phyloP scores from a whole-genome alignment of 352 stramenopile genomes.

The Phytophthora uliginosa region DNA sequence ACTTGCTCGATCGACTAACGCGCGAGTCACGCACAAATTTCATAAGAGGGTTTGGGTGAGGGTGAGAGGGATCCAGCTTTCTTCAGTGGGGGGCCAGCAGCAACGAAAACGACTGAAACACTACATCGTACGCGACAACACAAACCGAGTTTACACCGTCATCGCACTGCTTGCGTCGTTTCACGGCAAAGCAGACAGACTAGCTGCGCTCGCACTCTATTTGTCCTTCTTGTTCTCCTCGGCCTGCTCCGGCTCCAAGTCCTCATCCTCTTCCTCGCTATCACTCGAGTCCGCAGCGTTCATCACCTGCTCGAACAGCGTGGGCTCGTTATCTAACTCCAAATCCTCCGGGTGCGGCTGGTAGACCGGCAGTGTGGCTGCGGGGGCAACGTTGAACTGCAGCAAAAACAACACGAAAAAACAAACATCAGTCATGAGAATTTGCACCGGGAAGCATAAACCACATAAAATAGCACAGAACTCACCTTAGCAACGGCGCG shows the following conservation, averaged over 20 bases:
- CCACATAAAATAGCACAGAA: constrained; percentile 1
- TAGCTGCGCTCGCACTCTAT: constrained; percentile 54
- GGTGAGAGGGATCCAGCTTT: background rate
- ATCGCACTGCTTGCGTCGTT: constrained; percentile 33
- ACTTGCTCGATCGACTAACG: constrained; percentile 19
- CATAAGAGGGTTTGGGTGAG: background rate
- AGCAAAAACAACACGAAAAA: constrained; percentile 16
- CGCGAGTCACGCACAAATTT: constrained; percentile 7
- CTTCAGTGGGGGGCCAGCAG: background rate
- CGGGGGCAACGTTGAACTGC: constrained; percentile 95
- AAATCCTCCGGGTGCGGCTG: constrained; percentile 98
- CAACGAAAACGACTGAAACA: constrained; percentile 9
- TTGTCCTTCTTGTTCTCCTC: constrained; percentile 78
- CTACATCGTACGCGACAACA: constrained; percentile 25
- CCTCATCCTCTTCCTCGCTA: constrained; percentile 87
- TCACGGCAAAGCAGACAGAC: constrained; percentile 37
- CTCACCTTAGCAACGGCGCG: constrained; percentile 89
- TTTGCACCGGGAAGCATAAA: background rate
- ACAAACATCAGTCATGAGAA: background rate
- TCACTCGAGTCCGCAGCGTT: constrained; percentile 88
- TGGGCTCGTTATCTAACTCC: constrained; percentile 99
- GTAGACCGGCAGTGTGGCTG: constrained; percentile 95
- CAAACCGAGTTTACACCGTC: constrained; percentile 32
- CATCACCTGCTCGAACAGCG: constrained; percentile 99
- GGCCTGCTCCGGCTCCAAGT: constrained; percentile 44